A percentile compares a stretch with the other conserved stretches of the same genome.
phyloP scores from a whole-genome alignment of 345 rosid species.

The Garcia nutans region DNA sequence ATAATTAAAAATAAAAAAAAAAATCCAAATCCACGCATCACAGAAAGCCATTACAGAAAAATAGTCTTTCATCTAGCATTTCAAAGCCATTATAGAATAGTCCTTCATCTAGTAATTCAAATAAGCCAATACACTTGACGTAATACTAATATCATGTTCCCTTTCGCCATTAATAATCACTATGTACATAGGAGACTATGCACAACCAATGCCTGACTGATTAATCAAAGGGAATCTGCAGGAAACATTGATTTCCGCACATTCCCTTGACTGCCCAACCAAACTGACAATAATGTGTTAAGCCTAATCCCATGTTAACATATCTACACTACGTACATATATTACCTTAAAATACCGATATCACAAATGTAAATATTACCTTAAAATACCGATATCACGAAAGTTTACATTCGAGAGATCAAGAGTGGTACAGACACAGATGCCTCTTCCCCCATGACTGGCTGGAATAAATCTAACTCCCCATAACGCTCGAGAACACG shows the following conservation, averaged over 20 bases:
- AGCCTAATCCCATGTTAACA: constrained; percentile 21
- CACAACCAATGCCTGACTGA: neutral
- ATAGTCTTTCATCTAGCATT: neutral
- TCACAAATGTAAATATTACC: neutral
- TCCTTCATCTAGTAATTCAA: neutral
- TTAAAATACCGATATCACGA: neutral
- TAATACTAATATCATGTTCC: neutral
- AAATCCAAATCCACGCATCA: too few relatives aligned
- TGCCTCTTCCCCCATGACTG: constrained; percentile 71
- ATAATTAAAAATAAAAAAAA: too few relatives aligned
- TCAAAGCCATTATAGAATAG: too few relatives aligned
- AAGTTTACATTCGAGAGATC: constrained; percentile 70
- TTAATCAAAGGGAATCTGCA: neutral
- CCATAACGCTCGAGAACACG: constrained; percentile 87
- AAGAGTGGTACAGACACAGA: constrained; percentile 65
- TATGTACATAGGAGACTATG: neutral
- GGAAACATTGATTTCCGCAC: neutral
- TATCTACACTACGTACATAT: neutral
- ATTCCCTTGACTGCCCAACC: constrained; percentile 10
- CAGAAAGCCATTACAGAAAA: too few relatives aligned
- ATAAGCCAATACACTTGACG: neutral
- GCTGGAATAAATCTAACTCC: constrained; percentile 72
- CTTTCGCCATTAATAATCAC: neutral
- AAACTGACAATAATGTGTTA: constrained; percentile 17
- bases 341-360: neutral